Percentiles rank a stretch among this genome's conserved stretches.
Conservation (phyloP, 208 protist genomes). For the Trypanosomatidae sp. region DNA sequence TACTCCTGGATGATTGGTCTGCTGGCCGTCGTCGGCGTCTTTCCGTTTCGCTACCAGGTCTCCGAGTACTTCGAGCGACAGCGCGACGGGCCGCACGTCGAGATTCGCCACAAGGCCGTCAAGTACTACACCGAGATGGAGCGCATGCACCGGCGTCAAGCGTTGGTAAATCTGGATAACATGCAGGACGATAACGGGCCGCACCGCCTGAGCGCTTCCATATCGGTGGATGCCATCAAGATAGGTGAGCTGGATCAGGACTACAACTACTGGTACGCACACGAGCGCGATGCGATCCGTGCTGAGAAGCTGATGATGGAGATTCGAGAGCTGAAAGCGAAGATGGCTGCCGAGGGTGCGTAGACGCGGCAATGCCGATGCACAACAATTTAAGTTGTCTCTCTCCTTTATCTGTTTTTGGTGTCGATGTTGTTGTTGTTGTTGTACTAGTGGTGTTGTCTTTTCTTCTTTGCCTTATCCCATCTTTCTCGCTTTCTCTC, state of each 20-base stretch:
- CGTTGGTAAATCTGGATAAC: slow-evolving; percentile 67
- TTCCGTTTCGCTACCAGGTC: slow-evolving; percentile 75
- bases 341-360: slow-evolving; percentile 30
- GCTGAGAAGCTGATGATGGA: slow-evolving; percentile 85
- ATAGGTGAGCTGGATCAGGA: slow-evolving; percentile 73
- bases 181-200: slow-evolving; percentile 69
- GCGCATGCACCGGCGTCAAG: slow-evolving; percentile 86
- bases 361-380: too few species aligned
- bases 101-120: slow-evolving; percentile 73
- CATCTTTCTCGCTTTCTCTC: too few species aligned
- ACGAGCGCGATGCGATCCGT: slow-evolving; percentile 80
- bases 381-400: too few species aligned
- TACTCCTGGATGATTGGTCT: slow-evolving; percentile 56
- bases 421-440: too few species aligned
- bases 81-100: slow-evolving; percentile 64
- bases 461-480: too few species aligned
- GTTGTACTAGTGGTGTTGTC: too few species aligned
- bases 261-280: slow-evolving; percentile 87
- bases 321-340: slow-evolving; percentile 79
- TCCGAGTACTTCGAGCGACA: slow-evolving; percentile 90
- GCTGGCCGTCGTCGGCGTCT: slow-evolving; percentile 35
- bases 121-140: slow-evolving; percentile 90
- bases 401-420: too few species aligned
- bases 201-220: slow-evolving; percentile 45
- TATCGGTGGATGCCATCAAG: slow-evolving; percentile 55